Conservation (phyloP, 192 early-diverging fungal genomes). For the Rhizophagus prolifer region DNA sequence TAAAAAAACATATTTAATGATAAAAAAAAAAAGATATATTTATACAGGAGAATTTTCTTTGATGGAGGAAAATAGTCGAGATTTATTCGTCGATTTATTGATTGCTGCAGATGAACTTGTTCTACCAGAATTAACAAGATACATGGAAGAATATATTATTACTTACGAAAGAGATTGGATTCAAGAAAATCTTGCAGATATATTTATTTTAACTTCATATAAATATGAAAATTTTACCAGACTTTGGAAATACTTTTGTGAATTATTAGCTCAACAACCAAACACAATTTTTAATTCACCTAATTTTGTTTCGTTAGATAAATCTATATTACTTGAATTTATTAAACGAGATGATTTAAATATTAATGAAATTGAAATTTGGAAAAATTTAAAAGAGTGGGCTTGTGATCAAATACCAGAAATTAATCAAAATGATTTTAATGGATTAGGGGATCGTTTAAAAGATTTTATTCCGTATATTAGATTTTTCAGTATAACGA, state of each 20-base stretch:
- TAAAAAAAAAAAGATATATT: background rate
- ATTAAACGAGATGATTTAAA: background rate
- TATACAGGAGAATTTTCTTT: conserved; percentile 10
- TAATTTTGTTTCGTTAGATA: background rate
- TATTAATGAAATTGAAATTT: conserved; percentile 6
- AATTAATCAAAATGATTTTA: background rate
- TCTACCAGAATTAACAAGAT: background rate
- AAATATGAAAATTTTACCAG: background rate
- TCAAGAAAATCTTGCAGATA: background rate
- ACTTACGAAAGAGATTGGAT: background rate
- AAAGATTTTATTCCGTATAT: conserved; percentile 7
- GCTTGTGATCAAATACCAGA: background rate
- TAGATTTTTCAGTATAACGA: background rate
- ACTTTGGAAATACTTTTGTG: background rate
- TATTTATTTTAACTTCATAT: background rate
- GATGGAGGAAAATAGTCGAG: background rate
- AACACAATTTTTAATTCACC: background rate
- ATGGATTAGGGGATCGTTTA: background rate
- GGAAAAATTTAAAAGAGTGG: conserved; percentile 7
- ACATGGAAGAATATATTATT: conserved; percentile 6
- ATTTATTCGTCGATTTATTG: background rate
- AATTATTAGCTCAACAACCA: background rate
- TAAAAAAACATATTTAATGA: no score
- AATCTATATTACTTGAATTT: background rate
- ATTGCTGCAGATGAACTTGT: background rate